Evolutionary conservation across 2,329 filamentous ascomycete species (phyloP).

Genomic region (Proliferodiscus dingleyae): DNA sequence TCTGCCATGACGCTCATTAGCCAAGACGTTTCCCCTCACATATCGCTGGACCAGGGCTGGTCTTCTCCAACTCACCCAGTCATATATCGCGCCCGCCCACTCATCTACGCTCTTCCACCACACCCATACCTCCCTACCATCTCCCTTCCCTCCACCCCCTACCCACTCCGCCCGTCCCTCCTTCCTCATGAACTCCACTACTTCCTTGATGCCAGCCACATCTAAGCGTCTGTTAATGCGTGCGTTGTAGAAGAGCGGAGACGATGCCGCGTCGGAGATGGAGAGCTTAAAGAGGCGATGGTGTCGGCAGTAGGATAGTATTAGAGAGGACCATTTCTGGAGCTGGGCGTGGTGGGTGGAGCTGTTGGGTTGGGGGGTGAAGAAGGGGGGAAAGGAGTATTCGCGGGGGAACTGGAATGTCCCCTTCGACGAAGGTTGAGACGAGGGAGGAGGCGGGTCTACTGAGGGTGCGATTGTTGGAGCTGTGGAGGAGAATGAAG

Average conservation of each 20-base stretch:
- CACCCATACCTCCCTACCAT: conserved; percentile 61
- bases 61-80: conserved; percentile 57
- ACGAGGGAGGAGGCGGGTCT: conserved; percentile 1
- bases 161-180: conserved; percentile 66
- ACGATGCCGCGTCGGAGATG: conserved; percentile 53
- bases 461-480: not conserved
- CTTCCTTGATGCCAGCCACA: conserved; percentile 48
- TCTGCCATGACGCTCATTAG: conserved; percentile 30
- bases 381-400: conserved; percentile 80
- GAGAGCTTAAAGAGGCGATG: conserved; percentile 72
- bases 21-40: not conserved
- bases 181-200: conserved; percentile 54
- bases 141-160: conserved; percentile 31
- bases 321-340: conserved; percentile 77
- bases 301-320: conserved; percentile 78
- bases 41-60: too few relatives aligned
- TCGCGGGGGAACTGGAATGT: conserved; percentile 53
- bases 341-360: conserved; percentile 71
- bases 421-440: not conserved
- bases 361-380: conserved; percentile 72
- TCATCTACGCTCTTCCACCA: conserved; percentile 87
- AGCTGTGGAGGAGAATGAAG: not conserved
- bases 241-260: conserved; percentile 55
- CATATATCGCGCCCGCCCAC: conserved; percentile 76
- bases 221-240: conserved; percentile 47